Evolutionary conservation across 768 basidiomycete genomes (phyloP), one percentile per base, ranked within the genome.

Genomic region (Pulveroboletus sp.): DNA sequence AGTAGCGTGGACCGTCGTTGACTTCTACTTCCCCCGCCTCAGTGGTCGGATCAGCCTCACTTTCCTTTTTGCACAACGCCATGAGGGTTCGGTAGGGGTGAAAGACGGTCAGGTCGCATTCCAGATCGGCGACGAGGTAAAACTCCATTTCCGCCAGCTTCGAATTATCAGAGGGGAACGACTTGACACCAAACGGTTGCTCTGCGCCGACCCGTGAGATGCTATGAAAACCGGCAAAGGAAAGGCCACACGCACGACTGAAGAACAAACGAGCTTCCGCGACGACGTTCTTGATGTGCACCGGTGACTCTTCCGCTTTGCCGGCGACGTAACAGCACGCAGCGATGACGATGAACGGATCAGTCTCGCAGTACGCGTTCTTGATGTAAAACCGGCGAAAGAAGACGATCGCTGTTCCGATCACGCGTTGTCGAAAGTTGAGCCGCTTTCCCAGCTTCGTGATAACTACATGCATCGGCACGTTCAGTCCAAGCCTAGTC

Each of bases 141-240:
- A 98, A 98, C 65, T 98, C 95, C 94, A 97, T 97, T 67, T 99
- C 96, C 4, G 94, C 96, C 13, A 99, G 74, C 62, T 92, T 93
- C 11, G 86, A 80, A 60, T 94, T 88, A 63, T 96, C 93, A 0
- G 86, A 79, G 0, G 89, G 82, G 62, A 96, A 95, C n/a, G 78
- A 69, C 62, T 88, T 86, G 63, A 87, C 74, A 5, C 77, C 80
- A 60, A 89, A 89, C 17, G 81, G 83, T 45, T 83, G 81, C 46
- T 77, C 80, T 83, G 43, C 27, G 48, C 20, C 2, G 9, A 47
- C 5, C 38, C 23, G 6, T 46, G 23, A 50, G 19, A 36, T 19
- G 5, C 34, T 36, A 11, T 26, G 10, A 46, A 24, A 16, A 16
- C 23, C 3, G 19, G 6, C 31, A n/a, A 13, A 5, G 20, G 11